phyloP scores from a whole-genome alignment of 805 yeast genomes.

The Wickerhamomyces kurtzmanii region DNA sequence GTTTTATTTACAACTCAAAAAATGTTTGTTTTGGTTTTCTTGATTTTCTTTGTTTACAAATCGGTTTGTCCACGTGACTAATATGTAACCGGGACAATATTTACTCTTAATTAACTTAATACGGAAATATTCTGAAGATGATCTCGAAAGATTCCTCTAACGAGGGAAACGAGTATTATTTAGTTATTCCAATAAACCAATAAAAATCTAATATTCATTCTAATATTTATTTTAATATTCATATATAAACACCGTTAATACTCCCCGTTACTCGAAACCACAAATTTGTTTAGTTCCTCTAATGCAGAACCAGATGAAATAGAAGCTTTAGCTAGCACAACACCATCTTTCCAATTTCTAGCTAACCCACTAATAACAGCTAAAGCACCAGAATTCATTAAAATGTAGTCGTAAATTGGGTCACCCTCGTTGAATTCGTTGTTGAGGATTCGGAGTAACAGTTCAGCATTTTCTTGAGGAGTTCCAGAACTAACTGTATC shows the following conservation, averaged over 20 bases:
- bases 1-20: no score
- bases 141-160: neutral
- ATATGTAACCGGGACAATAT: no score
- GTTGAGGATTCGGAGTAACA: constrained; percentile 31
- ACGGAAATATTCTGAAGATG: neutral
- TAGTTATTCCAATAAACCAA: neutral
- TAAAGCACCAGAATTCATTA: constrained; percentile 81
- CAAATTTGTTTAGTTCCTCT: constrained; percentile 46
- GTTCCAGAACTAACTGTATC: constrained; percentile 72
- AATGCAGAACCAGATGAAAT: constrained; percentile 62
- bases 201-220: neutral
- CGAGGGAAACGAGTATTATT: neutral
- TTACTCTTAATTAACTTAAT: no score
- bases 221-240: neutral
- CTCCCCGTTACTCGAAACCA: no score
- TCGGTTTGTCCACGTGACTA: no score
- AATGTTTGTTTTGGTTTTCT: no score
- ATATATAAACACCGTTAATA: constrained; percentile 14
- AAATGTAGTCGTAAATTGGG: constrained; percentile 82
- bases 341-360: constrained; percentile 68
- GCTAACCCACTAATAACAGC: constrained; percentile 71
- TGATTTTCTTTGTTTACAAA: no score
- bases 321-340: constrained; percentile 56
- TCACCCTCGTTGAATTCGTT: constrained; percentile 31
- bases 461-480: constrained; percentile 72